These are phyloP conservation scores for Daldinia caldariorum DNA, from an alignment of 495 filamentous ascomycete genomes.

Conservation along the genomic window DNA sequence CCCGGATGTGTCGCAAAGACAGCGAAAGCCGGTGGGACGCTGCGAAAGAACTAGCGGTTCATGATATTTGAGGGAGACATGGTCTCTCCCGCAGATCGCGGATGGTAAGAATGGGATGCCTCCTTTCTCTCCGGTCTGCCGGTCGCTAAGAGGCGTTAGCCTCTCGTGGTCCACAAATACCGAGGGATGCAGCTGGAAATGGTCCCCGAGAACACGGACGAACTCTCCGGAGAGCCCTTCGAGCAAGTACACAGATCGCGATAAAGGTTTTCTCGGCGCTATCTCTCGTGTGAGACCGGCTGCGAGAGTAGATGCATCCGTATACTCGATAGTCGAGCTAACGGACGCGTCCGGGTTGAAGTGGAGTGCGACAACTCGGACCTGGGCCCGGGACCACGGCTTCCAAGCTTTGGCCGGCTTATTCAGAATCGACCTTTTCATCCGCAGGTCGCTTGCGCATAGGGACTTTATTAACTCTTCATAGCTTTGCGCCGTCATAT, in stretches of 20 bases:
- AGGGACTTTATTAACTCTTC: slow-evolving; percentile 2
- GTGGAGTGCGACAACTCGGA: background rate
- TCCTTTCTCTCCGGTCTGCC: background rate
- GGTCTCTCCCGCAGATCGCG: background rate
- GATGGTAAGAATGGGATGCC: slow-evolving; percentile 7
- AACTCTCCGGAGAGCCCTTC: slow-evolving; percentile 2
- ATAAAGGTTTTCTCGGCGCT: background rate
- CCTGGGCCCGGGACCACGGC: slow-evolving; percentile 8
- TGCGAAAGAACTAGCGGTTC: background rate
- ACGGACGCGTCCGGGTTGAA: background rate
- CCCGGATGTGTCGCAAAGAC: slow-evolving; percentile 1
- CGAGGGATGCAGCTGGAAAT: slow-evolving; percentile 7
- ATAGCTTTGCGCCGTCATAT: background rate
- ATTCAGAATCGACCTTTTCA: background rate
- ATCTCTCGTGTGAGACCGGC: background rate
- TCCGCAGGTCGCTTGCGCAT: background rate
- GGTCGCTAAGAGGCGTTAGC: background rate
- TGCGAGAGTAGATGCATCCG: background rate
- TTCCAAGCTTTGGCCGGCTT: background rate
- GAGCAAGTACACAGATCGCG: background rate
- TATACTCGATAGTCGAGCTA: background rate
- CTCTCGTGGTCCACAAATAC: slow-evolving; percentile 1
- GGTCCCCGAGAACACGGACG: background rate
- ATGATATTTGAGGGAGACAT: slow-evolving; percentile 8
- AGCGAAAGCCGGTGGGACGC: background rate